Base-by-base conservation (phyloP, 768 basidiomycete species). In the Lentinula edodes region DNA sequence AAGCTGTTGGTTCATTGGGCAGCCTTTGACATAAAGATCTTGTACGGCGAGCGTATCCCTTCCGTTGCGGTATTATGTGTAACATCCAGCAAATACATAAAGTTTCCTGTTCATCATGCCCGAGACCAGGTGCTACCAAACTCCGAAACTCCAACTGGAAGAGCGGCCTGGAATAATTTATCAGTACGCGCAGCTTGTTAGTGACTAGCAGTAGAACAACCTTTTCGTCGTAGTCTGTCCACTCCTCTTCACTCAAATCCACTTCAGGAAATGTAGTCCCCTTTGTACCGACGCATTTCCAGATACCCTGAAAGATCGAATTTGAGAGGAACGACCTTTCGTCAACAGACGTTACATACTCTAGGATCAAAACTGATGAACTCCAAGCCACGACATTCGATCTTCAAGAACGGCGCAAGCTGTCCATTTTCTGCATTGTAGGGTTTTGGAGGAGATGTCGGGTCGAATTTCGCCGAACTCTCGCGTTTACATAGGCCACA, bases 191-290 rank as follows among this genome's bases (percentile, higher is more conserved):
- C 75, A 13, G 80, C 78, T 90, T 89, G 62, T 28, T 35, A 32
- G 63, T 53, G 7, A 23, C 8, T 38, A 38, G 50, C 32, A 36
- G 46, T 36, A 8, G 20, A 39, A 74, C 48, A 63, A 88, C 93
- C 82, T 94, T 93, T 72, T 96, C 93, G 66, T 96, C 93, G 66
- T 96, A 96, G 67, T 95, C 93, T 12, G 78, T 83, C 94, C 94
- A 96, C 70, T 87, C 85, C 3, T 78, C 83, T 32, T 88, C 85
- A 0, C 71, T 71, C 45, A 92, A 75, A 36, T 88, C 85, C n/a
- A 91, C 79, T 2, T 91, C 84, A 8, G 74, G 52, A 68, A 95
- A 95, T 4, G 70, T 59, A 0, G 82, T 82, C 6, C 82, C 81
- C 42, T 79, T 81, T 4, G 69, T 70, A 6, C 94, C 93, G 46